Evolutionary conservation across 306 rosid species (phyloP), one percentile per base, ranked within the genome.

Genomic region (Dalbergia cochinchinensis): DNA sequence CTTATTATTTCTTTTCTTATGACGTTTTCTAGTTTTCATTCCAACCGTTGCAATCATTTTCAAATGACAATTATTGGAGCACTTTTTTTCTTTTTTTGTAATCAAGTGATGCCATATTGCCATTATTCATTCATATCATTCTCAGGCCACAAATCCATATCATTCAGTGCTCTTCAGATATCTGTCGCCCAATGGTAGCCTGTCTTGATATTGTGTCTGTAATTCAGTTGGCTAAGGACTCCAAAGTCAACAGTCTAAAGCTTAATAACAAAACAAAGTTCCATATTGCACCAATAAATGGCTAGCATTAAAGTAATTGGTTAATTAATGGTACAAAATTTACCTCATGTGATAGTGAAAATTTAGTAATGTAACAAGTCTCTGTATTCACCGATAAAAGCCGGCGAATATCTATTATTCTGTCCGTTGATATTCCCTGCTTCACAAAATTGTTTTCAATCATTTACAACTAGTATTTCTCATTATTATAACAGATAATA

Each of bases 381-480:
- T 90, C 93, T 0, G 79, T 89, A 16, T 88, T 86, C 57, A 87
- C 96, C 0, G 91, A 83, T 63, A 95, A 60, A 33, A 95, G 89
- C 11, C 97, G 88, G 14, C 89, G 92, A 62, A 95, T 86, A 57
- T 95, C 99, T 26, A 95, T 90, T 6, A 93, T 91, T 61, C 84
- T 92, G 84, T 95, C 99, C 5, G 98, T 95, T 15, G 99, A 95
- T 84, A 95, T 95, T 34, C 98, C 99, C 99, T 95, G 97, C 47
- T 77, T 51, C 81, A 75, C 1, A 15, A 93, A 82, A 85, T 84
- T 89, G 84, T 10, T 47, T 47, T 10, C 13, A 11, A 47, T 10
- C 4, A 34, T 51, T 71, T 54, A 53, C 15, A 13, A 18, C 48
- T 42, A 42, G 48, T 42, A 8, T 39, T 48, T 64, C 5, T 1